Base-by-base conservation (phyloP, 441 rosid species). In the Aquilaria agallochum region DNA sequence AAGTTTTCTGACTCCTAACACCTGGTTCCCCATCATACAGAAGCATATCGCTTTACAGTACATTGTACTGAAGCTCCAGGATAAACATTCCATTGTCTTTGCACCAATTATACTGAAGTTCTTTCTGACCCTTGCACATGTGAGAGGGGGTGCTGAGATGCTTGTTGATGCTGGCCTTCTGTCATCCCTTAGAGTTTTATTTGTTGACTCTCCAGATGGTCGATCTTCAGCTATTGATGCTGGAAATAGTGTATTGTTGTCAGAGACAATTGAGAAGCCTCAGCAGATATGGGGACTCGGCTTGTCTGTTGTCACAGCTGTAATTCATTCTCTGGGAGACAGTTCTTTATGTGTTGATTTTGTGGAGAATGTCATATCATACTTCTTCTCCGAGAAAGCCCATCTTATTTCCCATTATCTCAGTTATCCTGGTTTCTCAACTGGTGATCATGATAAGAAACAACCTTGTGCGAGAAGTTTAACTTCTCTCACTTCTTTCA, bases 141-240 rank as follows among this genome's bases (percentile, higher is more conserved):
- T 87, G 34, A 82, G 87, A 76, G 93, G 83, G 44, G 95, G 97
- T 63, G 90, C 97, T 52, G 90, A 92, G 78, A 82, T 92, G 93
- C 98, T 95, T 64, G 73, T 88, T 34, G 69, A 73, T 72, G 76
- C 89, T 53, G 95, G 94, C 20, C 86, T 95, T 68, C 76, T 92
- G 67, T 77, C 78, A 8, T 78, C 88, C 66, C 76, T 95, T 15
- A 84, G 81, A 80, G 85, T 75, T 52, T 68, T 92, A 74, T 84
- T 92, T 63, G 69, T 78, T 27, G 82, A 83, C 58, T 69, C 78
- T 53, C 65, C 82, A 20, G 83, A 80, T 60, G 78, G 79, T 64
- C 67, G 66, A 63, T 60, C 83, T 66, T 67, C 79, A 12, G 60
- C 68, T 50, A 76, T 64, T 62, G 70, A 71, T 56, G 64, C 68